Base-by-base conservation (phyloP, 495 filamentous ascomycete genomes). In the Monascus purpureus region DNA sequence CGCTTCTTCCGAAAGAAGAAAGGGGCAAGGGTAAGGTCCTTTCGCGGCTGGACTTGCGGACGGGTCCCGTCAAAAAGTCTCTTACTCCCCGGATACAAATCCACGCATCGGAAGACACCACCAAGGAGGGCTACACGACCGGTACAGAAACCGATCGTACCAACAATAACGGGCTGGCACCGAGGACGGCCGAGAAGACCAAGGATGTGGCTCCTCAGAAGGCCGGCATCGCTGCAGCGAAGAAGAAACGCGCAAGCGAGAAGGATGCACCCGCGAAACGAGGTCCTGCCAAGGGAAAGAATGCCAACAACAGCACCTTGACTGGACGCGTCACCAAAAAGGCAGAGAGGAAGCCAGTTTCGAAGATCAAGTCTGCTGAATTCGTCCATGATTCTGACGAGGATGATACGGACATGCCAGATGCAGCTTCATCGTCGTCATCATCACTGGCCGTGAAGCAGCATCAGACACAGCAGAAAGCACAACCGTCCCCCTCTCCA, bases 1-100 rank as follows among this genome's bases (percentile, higher is more conserved):
- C 62, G 40, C 63, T 94, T 25, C 68, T 90, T 17, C 74, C 78
- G 1, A 70, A 69, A 36, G 63, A 73, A 22, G 83, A 93, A 35
- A 70, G 84, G 16, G 80, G 76, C 13, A 84, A 86, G 49, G 83
- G 83, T 12, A 85, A 77, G 38, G 72, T 72, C 32, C 62, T 93
- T 6, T 93, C 85, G 39, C 76, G 74, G 39, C 63, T 94, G 20
- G 67, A 74, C 24, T 64, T 88, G 18, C 48, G 45, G 30, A 72
- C 63, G 37, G 70, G 70, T 2, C 65, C 69, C 3, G 52, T 68
- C 17, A 64, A 67, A 29, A 72, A 71, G 28, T 32, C 61, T 8
- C 33, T 45, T 27, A 64, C 68, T 3, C 70, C 79, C 5, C 69
- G 69, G 44, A 67, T 70, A 42, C 65, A 72, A 35, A 52, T 65